Conservation (phyloP, 2,329 filamentous ascomycete genomes). For the Pseudogymnoascus destructans region DNA sequence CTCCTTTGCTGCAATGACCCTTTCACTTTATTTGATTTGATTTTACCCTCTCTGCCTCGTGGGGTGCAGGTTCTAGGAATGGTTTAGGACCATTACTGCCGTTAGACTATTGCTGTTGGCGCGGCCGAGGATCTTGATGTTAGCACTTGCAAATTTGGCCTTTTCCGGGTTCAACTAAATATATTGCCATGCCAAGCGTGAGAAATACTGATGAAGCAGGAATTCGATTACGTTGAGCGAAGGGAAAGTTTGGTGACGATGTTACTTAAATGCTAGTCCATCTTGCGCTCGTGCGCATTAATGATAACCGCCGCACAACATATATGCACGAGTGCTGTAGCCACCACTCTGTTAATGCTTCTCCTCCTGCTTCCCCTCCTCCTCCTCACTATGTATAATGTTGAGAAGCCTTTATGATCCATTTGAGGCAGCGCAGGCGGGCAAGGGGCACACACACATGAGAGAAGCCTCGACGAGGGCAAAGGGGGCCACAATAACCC, state of each 20-base stretch:
- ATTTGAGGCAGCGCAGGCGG: background rate
- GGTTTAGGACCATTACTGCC: background rate
- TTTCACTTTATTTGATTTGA: too few relatives aligned
- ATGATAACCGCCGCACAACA: background rate
- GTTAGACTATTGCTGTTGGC: background rate
- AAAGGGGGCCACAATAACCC: background rate
- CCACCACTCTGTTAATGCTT: background rate
- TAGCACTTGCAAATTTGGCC: too few relatives aligned
- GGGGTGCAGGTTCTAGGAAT: background rate
- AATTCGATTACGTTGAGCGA: too few relatives aligned
- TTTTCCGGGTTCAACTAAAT: too few relatives aligned
- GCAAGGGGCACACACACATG: background rate
- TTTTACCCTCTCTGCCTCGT: background rate
- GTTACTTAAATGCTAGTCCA: background rate
- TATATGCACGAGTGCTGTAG: background rate
- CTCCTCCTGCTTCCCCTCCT: background rate
- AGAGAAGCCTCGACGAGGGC: background rate
- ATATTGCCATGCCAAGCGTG: too few relatives aligned
- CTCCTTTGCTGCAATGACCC: background rate
- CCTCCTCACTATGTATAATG: background rate
- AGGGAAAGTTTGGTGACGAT: background rate
- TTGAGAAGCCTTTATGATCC: background rate
- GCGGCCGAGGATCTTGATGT: too few relatives aligned
- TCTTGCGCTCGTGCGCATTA: background rate
- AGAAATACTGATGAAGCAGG: too few relatives aligned